Percentiles rank a stretch among this genome's conserved stretches.
Conservation (phyloP, 306 rosid species). For the Gillenia trifoliata region DNA sequence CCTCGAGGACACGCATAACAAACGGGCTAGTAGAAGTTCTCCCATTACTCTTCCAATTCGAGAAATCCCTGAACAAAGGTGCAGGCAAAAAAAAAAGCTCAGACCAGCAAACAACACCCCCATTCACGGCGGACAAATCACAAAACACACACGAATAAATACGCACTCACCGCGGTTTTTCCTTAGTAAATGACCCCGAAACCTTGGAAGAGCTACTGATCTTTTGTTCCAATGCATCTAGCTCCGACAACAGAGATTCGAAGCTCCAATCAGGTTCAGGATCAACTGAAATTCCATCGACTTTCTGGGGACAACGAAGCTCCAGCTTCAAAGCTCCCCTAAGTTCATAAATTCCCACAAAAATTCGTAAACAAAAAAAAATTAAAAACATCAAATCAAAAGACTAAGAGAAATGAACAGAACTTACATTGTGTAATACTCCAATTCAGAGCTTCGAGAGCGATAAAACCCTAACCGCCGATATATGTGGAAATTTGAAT, state of each 20-base stretch:
- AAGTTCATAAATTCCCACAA: constrained; percentile 9
- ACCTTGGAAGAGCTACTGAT: constrained; percentile 33
- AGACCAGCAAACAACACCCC: not conserved
- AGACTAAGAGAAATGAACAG: not conserved
- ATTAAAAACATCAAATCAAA: not conserved
- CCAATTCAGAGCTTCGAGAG: not conserved
- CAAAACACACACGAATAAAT: constrained; percentile 3
- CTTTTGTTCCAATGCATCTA: constrained; percentile 55
- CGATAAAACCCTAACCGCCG: not conserved
- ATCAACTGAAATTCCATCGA: constrained; percentile 41
- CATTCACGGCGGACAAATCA: not conserved
- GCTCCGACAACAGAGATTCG: constrained; percentile 54
- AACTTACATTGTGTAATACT: constrained; percentile 19
- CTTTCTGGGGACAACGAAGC: constrained; percentile 38
- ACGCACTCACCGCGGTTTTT: constrained; percentile 36
- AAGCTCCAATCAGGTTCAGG: constrained; percentile 84
- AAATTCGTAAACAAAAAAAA: not conserved
- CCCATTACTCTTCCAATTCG: constrained; percentile 21
- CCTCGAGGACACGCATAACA: constrained; percentile 51
- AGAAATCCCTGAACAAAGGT: constrained; percentile 12
- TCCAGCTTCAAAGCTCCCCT: constrained; percentile 61
- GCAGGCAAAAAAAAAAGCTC: not conserved
- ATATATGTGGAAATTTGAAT: not conserved
- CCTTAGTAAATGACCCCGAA: constrained; percentile 35
- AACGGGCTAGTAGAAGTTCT: constrained; percentile 41